Conservation (phyloP, 495 filamentous ascomycete species). For the Cercophora scortea region DNA sequence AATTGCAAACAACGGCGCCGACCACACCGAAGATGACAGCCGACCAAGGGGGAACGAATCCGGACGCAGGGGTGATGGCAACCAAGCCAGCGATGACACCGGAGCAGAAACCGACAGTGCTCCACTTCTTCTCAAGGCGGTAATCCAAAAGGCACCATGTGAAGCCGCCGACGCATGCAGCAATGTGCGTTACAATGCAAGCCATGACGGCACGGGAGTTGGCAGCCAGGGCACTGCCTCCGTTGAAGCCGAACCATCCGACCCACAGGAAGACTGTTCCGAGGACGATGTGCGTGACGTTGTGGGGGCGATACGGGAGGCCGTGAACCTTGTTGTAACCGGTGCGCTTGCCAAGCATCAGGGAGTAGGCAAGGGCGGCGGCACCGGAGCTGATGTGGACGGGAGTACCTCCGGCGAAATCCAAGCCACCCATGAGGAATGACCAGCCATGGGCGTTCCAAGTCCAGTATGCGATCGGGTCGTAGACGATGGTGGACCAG, state of each 20-base stretch:
- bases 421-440: conserved; percentile 73
- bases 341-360: conserved; percentile 85
- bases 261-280: conserved; percentile 99
- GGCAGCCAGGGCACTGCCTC: conserved; percentile 79
- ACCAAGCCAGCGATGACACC: conserved; percentile 91
- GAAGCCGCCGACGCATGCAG: conserved; percentile 80
- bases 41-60: conserved; percentile 85
- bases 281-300: conserved; percentile 93
- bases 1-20: conserved; percentile 82
- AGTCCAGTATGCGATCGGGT: conserved; percentile 96
- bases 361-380: conserved; percentile 82
- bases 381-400: conserved; percentile 92
- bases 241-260: conserved; percentile 99
- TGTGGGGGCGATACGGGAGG: conserved; percentile 94
- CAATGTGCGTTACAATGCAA: conserved; percentile 61
- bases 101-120: conserved; percentile 94
- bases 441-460: conserved; percentile 91
- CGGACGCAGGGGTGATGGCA: conserved; percentile 87
- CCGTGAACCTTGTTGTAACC: conserved; percentile 76
- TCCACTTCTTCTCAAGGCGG: conserved; percentile 92
- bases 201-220: conserved; percentile 84
- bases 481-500: conserved; percentile 91
- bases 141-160: conserved; percentile 97
- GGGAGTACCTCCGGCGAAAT: conserved; percentile 94
- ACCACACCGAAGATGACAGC: conserved; percentile 85